Conservation (phyloP, 768 basidiomycete species). For the Lyophyllum semitale region DNA sequence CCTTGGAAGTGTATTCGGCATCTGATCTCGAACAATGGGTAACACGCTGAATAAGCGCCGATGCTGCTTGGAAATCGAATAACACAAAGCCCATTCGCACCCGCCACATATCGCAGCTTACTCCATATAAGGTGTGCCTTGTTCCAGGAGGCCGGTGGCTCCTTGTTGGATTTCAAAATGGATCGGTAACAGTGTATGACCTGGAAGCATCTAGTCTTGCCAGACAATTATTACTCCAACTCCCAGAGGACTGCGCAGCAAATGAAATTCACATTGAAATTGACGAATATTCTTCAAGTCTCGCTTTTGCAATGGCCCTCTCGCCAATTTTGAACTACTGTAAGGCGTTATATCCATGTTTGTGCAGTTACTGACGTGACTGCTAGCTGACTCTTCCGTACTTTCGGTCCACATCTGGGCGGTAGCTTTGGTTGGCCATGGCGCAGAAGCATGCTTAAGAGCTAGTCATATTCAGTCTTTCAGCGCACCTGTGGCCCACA, state of each 20-base stretch:
- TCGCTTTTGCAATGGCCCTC: conserved; percentile 7
- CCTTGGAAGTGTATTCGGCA: conserved; percentile 3
- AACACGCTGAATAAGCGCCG: conserved; percentile 7
- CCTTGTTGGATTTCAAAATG: conserved; percentile 4
- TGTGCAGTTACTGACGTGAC: neutral
- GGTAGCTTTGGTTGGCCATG: conserved; percentile 1
- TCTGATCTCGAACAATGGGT: conserved; percentile 9
- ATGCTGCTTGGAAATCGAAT: conserved; percentile 10
- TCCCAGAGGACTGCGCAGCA: neutral
- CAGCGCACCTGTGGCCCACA: neutral
- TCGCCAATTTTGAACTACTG: neutral
- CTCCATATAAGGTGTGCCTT: conserved; percentile 1
- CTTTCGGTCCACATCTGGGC: conserved; percentile 5
- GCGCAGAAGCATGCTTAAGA: neutral
- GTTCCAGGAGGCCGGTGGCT: conserved; percentile 11
- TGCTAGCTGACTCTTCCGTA: neutral
- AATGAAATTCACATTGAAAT: conserved; percentile 2
- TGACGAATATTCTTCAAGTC: neutral
- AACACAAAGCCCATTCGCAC: neutral
- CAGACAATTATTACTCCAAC: conserved; percentile 1
- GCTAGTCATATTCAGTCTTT: conserved; percentile 3
- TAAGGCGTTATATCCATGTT: neutral
- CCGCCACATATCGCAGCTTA: neutral
- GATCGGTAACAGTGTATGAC: neutral
- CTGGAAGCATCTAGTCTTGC: conserved; percentile 2